These are phyloP conservation scores for Gossypium mustelinum DNA, from an alignment of 345 rosid genomes.

Conservation along the genomic window DNA sequence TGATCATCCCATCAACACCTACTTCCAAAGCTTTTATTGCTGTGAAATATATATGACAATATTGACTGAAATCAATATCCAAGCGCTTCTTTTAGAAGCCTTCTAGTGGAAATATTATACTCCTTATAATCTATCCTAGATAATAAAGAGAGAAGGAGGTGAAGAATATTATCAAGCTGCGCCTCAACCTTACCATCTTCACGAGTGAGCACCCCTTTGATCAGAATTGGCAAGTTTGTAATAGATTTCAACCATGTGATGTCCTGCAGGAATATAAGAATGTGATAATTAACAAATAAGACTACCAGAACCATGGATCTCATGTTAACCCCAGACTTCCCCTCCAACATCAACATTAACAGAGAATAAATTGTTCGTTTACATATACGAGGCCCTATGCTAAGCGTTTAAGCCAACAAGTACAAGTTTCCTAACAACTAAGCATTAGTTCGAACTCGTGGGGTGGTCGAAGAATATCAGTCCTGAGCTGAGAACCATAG, in stretches of 20 bases:
- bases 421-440: background rate
- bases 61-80: background rate
- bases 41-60: slow-evolving; percentile 23
- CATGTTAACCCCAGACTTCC: background rate
- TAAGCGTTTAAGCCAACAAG: background rate
- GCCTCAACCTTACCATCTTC: slow-evolving; percentile 62
- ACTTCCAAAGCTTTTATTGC: slow-evolving; percentile 55
- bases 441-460: background rate
- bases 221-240: slow-evolving; percentile 65
- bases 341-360: background rate
- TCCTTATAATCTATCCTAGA: too few relatives aligned
- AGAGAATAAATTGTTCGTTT: background rate
- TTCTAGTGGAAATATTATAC: too few relatives aligned
- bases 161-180: background rate
- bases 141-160: background rate
- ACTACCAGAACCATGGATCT: background rate
- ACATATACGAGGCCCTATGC: background rate
- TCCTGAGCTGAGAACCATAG: background rate
- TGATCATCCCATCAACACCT: slow-evolving; percentile 52
- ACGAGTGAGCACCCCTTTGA: slow-evolving; percentile 77
- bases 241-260: slow-evolving; percentile 72
- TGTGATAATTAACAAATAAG: background rate
- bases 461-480: background rate
- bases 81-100: background rate
- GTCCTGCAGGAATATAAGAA: slow-evolving; percentile 42